These are phyloP conservation scores for Carpinus viminea DNA, from an alignment of 306 rosid genomes.

Conservation along the genomic window DNA sequence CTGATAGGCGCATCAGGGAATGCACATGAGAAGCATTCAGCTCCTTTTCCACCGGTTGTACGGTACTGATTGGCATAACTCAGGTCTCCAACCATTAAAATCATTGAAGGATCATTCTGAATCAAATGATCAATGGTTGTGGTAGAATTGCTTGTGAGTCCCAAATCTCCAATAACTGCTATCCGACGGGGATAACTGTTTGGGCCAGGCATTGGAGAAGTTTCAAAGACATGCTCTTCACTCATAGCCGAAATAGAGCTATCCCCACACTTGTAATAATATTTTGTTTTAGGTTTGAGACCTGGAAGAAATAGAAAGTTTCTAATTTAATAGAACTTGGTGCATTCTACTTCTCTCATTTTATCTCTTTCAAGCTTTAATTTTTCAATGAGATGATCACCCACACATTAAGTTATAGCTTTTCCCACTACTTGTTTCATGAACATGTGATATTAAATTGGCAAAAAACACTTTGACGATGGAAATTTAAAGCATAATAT, in stretches of 20 bases:
- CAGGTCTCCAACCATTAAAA: conserved; percentile 77
- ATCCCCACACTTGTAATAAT: conserved; percentile 86
- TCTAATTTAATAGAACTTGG: conserved; percentile 4
- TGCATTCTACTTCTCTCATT: conserved; percentile 3
- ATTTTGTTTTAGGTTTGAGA: conserved; percentile 71
- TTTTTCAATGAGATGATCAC: not conserved
- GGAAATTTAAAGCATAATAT: not conserved
- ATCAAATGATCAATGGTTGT: conserved; percentile 75
- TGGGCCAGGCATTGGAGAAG: conserved; percentile 52
- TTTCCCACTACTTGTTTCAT: not conserved
- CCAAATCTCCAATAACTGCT: conserved; percentile 87
- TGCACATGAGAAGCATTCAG: conserved; percentile 71
- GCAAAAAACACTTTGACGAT: not conserved
- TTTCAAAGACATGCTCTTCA: conserved; percentile 62
- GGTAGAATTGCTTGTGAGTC: conserved; percentile 80
- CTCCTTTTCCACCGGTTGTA: conserved; percentile 93
- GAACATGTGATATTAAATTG: not conserved
- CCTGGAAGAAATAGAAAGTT: conserved; percentile 50
- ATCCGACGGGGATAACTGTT: conserved; percentile 61
- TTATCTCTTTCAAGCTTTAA: not conserved
- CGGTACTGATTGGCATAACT: conserved; percentile 81
- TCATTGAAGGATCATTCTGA: conserved; percentile 84
- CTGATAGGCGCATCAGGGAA: conserved; percentile 89
- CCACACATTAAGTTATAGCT: not conserved
- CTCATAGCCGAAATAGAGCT: conserved; percentile 77